Evolutionary conservation across 805 yeast species (phyloP), one percentile per base, ranked within the genome.

Genomic region (Saturnispora gosingensis): DNA sequence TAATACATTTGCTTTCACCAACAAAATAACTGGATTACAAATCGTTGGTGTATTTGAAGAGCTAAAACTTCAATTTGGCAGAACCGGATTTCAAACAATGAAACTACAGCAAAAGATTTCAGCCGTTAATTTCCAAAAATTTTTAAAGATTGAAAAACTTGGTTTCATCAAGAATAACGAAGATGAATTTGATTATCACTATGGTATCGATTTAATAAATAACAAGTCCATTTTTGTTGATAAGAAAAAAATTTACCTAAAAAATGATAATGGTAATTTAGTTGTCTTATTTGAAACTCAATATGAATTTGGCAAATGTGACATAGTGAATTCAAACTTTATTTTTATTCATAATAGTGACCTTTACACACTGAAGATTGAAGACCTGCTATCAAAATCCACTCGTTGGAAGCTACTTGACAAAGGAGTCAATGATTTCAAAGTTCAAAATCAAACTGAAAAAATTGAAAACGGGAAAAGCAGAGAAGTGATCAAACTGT

Each of bases 41-140:
- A 27, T 49, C 7, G 48, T 49, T 27, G 52, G 52, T 39, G 48
- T 49, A 16, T 49, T 49, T 49, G 52, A 49, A 36, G 52, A 49
- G 38, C 30, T 49, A 24, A 49, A 49, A 44, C 30, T 38, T 20
- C 45, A 49, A 32, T 49, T 44, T 30, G 52, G 48, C 32, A 49
- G 48, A 49, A 49, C 52, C 9, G 52, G 52, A 15, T 49, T 49
- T 15, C 52, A 49, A 38, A 44, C 45, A 18, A 36, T 49, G 45
- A 49, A 49, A 25, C 34, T 49, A 49, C 51, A 49, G 28, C 51
- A 49, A 44, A 46, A 49, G 36, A 49, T 49, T 30, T 40, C 51
- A 20, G 43, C 16, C 7, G 47, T 49, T 22, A 49, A 49, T 49
- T 35, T 49, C 11, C 43, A 49, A 18, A 49, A 49, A 43, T 49